Percentiles rank a stretch among this genome's conserved stretches.
These are phyloP conservation scores for Pistacia vera DNA, from an alignment of 345 rosid genomes.

Conservation along the genomic window DNA sequence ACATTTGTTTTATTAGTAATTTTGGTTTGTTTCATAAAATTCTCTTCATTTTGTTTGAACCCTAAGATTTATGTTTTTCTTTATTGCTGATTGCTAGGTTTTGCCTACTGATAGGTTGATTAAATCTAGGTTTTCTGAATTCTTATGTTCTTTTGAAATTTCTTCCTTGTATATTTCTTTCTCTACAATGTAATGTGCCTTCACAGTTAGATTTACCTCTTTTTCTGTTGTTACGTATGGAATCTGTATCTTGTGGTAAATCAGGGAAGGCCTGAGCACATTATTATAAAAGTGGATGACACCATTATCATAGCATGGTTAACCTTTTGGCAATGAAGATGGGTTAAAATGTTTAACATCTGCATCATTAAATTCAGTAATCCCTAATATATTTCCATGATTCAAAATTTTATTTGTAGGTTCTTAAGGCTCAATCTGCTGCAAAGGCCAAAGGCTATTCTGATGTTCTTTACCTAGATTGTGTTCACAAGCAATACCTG, in stretches of 20 bases:
- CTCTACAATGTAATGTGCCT: neutral
- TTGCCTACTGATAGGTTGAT: neutral
- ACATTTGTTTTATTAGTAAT: neutral
- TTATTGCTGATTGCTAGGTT: neutral
- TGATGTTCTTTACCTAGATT: constrained; percentile 92
- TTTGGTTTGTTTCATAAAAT: neutral
- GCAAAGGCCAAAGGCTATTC: constrained; percentile 90
- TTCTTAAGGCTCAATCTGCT: constrained; percentile 80
- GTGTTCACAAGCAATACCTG: constrained; percentile 75
- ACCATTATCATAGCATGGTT: neutral
- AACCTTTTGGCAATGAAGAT: neutral
- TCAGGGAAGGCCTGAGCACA: neutral
- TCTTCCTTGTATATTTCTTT: neutral
- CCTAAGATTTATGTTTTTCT: neutral
- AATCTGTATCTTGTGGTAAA: neutral
- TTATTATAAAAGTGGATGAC: neutral
- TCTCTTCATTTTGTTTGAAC: neutral
- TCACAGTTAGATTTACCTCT: neutral
- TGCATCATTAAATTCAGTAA: neutral
- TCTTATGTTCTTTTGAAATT: neutral
- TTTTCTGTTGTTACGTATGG: neutral
- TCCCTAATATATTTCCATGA: neutral
- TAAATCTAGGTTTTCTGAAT: neutral
- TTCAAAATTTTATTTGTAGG: constrained; percentile 42
- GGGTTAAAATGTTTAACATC: neutral